These are phyloP conservation scores for Combretum micranthum DNA, from an alignment of 345 rosid genomes.

Conservation along the genomic window DNA sequence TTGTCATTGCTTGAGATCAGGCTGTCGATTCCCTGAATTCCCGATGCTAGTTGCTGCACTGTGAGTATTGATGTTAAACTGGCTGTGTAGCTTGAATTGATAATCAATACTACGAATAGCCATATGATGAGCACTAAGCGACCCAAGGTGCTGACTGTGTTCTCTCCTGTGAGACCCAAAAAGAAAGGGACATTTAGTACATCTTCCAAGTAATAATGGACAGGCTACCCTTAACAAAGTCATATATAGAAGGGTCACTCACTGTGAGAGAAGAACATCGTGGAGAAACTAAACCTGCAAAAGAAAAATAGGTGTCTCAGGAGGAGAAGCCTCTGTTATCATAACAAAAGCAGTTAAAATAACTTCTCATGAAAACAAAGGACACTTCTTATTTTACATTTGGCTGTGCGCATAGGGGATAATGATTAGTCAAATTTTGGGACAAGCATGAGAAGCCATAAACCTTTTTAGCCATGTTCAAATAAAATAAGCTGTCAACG, in stretches of 20 bases:
- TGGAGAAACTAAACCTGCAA: conserved; percentile 99
- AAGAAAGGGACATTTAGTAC: conserved; percentile 5
- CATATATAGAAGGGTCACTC: conserved; percentile 23
- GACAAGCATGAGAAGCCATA: no score
- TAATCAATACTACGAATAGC: conserved; percentile 86
- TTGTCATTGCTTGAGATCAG: conserved; percentile 57
- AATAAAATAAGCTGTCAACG: no score
- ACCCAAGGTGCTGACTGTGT: conserved; percentile 75
- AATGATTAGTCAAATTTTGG: no score
- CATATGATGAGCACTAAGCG: conserved; percentile 81
- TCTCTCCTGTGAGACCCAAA: conserved; percentile 58
- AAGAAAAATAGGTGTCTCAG: conserved; percentile 18
- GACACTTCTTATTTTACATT: not conserved
- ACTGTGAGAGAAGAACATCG: conserved; percentile 97
- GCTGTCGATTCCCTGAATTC: conserved; percentile 72
- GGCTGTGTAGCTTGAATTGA: conserved; percentile 97
- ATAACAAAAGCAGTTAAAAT: not conserved
- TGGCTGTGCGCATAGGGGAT: no score
- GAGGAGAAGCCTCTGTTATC: conserved; percentile 4
- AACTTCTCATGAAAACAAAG: not conserved
- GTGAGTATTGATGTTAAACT: conserved; percentile 95
- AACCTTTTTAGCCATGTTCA: no score
- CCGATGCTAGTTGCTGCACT: conserved; percentile 71
- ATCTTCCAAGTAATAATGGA: not conserved
- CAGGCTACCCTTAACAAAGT: conserved; percentile 3